Evolutionary conservation across 805 yeast genomes (phyloP).

Genomic region (Kluyveromyces siamensis): DNA sequence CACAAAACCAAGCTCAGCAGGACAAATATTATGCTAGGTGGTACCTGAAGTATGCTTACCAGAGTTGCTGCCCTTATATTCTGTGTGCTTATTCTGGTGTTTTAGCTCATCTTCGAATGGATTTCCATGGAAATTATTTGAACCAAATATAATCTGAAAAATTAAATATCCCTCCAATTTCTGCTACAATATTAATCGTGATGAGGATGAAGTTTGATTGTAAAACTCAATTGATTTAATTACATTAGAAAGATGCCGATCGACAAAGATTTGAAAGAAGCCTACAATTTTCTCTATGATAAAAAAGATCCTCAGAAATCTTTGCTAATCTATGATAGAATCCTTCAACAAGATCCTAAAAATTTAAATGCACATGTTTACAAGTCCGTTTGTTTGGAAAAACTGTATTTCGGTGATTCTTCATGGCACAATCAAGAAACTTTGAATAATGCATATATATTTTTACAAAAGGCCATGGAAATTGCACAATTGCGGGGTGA

Average conservation of each 20-base stretch:
- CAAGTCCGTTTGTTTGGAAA: conserved; percentile 41
- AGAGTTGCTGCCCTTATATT: no score
- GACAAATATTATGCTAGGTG: no score
- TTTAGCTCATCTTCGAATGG: no score
- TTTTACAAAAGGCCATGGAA: conserved; percentile 32
- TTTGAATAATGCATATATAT: conserved; percentile 31
- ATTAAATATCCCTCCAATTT: no score
- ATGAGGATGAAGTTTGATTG: no score
- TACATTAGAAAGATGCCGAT: conserved; percentile 14
- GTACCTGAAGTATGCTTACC: no score
- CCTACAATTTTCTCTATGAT: conserved; percentile 36
- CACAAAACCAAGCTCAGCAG: neutral
- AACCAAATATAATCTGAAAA: no score
- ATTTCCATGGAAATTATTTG: no score
- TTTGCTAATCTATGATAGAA: conserved; percentile 30
- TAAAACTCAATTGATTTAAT: no score
- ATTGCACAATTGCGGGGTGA: conserved; percentile 40
- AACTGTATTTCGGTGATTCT: conserved; percentile 29
- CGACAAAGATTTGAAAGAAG: conserved; percentile 34
- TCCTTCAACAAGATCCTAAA: conserved; percentile 34
- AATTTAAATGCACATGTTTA: conserved; percentile 41
- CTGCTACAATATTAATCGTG: no score
- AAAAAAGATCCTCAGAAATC: conserved; percentile 39
- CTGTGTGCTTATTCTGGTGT: no score
- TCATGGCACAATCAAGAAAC: conserved; percentile 38